Conservation (phyloP, 352 stramenopile genomes). For the Thalassiosira hispida region DNA sequence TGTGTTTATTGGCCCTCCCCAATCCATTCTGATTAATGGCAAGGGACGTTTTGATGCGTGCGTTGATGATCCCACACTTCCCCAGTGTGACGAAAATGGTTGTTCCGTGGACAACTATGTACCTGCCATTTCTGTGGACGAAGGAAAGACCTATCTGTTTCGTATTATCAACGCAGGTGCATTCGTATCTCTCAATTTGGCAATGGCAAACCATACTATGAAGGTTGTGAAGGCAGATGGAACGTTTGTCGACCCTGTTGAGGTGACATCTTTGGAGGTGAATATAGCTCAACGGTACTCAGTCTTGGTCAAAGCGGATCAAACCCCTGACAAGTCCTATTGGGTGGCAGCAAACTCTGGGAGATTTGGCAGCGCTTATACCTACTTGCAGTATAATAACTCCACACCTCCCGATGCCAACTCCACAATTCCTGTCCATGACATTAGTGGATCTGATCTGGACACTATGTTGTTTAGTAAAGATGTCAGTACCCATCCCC, state of each 20-base stretch:
- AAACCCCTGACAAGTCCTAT: constrained; percentile 51
- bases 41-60: constrained; percentile 25
- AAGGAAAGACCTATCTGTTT: constrained; percentile 52
- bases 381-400: constrained; percentile 31
- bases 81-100: constrained; percentile 13
- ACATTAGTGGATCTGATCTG: constrained; percentile 20
- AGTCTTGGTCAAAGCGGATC: constrained; percentile 46
- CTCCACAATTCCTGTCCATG: constrained; percentile 17
- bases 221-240: constrained; percentile 63
- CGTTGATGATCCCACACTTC: constrained; percentile 13
- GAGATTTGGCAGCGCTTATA: constrained; percentile 34
- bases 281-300: constrained; percentile 47
- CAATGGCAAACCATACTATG: constrained; percentile 50
- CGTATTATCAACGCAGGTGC: constrained; percentile 42
- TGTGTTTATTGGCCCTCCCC: constrained; percentile 54
- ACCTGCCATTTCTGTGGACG: constrained; percentile 49
- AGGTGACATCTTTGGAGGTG: constrained; percentile 48
- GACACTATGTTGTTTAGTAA: constrained; percentile 35
- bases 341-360: constrained; percentile 40
- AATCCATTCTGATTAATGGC: constrained; percentile 63
- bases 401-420: constrained; percentile 22
- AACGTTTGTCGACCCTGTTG: constrained; percentile 45
- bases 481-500: constrained; percentile 15
- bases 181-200: constrained; percentile 58
- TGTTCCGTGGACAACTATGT: constrained; percentile 43